Percentiles rank a stretch among this genome's conserved stretches.
Conservation (phyloP, 495 filamentous ascomycete species). For the Lasiosphaeriaceae sp. region DNA sequence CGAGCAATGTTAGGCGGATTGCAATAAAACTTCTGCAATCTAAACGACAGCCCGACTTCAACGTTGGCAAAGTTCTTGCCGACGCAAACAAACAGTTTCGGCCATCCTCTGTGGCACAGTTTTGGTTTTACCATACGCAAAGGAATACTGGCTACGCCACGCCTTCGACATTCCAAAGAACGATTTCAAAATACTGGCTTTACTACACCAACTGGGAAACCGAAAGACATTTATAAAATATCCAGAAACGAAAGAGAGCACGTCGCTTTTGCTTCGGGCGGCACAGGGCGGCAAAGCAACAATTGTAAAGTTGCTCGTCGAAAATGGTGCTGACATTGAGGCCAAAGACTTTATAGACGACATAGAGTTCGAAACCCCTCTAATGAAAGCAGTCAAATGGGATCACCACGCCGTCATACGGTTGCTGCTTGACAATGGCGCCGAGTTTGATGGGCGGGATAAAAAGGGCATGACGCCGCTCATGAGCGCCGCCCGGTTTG, state of each 20-base stretch:
- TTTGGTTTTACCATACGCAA: conserved; percentile 26
- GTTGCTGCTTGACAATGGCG: neutral
- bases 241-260: neutral
- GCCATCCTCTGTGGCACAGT: conserved; percentile 8
- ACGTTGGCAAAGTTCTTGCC: conserved; percentile 28
- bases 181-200: neutral
- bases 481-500: too few species aligned
- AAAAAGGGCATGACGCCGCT: neutral
- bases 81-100: conserved; percentile 15
- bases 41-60: conserved; percentile 20
- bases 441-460: neutral
- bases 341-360: neutral
- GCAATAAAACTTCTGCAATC: conserved; percentile 27
- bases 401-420: neutral
- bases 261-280: neutral
- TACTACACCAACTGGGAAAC: conserved; percentile 1
- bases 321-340: neutral
- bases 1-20: conserved; percentile 20
- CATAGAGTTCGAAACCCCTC: neutral
- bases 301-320: neutral
- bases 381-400: neutral
- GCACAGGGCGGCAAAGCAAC: neutral
- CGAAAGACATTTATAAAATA: neutral
- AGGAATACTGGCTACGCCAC: conserved; percentile 18
- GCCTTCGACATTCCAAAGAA: conserved; percentile 12